Percentiles rank a stretch among this genome's conserved stretches.
Evolutionary conservation across 2,329 filamentous ascomycete species (phyloP).

Genomic region (Arachnomyces sp.): DNA sequence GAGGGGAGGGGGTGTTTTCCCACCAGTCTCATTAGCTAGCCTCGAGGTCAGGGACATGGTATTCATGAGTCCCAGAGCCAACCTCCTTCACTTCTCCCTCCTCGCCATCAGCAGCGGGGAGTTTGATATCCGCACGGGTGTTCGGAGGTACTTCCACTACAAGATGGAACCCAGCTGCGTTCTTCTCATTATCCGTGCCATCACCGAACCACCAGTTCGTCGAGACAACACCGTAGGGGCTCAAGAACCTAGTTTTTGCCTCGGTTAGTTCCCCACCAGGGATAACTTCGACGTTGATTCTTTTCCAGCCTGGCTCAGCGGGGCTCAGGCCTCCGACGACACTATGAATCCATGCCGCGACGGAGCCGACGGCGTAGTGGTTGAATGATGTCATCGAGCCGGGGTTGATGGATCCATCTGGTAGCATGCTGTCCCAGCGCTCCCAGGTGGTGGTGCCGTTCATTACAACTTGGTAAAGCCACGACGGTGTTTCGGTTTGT

Average conservation of each 20-base stretch:
- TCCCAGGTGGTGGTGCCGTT: slow-evolving; percentile 39
- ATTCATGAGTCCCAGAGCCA: no score
- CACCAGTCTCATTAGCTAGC: no score
- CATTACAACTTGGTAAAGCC: slow-evolving; percentile 36
- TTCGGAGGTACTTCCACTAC: no score
- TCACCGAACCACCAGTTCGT: no score
- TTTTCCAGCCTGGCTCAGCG: slow-evolving; percentile 25
- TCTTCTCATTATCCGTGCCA: no score
- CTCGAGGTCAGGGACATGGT: no score
- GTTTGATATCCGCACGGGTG: no score
- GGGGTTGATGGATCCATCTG: slow-evolving; percentile 29
- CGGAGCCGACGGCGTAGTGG: slow-evolving; percentile 34
- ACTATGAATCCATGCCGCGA: slow-evolving; percentile 32
- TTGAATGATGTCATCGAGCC: slow-evolving; percentile 36
- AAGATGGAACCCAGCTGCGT: no score
- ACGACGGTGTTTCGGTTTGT: slow-evolving; percentile 27
- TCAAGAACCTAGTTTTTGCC: neutral
- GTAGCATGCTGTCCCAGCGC: slow-evolving; percentile 33
- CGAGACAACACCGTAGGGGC: neutral
- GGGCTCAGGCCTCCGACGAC: slow-evolving; percentile 25
- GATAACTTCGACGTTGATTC: slow-evolving; percentile 19
- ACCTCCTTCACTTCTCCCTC: no score
- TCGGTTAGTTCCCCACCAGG: slow-evolving; percentile 20
- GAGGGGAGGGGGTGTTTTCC: no score
- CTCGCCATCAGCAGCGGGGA: no score